These are phyloP conservation scores for Pterothamnion heteromorphum DNA, from an alignment of 31 red algal species.

Conservation along the genomic window DNA sequence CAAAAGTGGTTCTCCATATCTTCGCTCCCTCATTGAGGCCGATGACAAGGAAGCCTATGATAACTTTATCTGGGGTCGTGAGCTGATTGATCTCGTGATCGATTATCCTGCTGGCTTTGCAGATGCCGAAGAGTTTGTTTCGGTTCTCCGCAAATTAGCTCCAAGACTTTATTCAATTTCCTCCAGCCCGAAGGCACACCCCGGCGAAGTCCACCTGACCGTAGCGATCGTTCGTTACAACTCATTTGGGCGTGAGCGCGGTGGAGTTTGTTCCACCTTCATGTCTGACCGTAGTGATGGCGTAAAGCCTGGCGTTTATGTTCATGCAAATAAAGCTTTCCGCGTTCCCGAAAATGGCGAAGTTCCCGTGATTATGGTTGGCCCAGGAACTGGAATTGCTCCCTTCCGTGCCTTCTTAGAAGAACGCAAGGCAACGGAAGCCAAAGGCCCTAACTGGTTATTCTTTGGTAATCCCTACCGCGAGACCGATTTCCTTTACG, in stretches of 20 bases:
- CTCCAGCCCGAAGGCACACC: conserved; percentile 59
- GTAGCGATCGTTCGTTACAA: conserved; percentile 82
- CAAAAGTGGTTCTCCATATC: neutral
- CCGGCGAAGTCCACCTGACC: conserved; percentile 57
- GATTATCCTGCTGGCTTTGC: conserved; percentile 63
- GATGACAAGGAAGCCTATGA: neutral
- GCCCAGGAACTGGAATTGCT: conserved; percentile 94
- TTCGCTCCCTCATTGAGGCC: neutral
- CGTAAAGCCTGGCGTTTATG: conserved; percentile 59
- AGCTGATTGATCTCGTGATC: conserved; percentile 71
- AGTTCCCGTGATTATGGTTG: conserved; percentile 86
- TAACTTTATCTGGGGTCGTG: conserved; percentile 28
- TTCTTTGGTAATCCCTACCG: conserved; percentile 87
- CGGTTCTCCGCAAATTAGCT: conserved; percentile 58
- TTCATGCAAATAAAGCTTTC: conserved; percentile 73
- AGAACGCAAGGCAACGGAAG: conserved; percentile 53
- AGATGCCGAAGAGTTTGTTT: conserved; percentile 49
- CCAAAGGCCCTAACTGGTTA: conserved; percentile 67
- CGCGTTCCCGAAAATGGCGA: conserved; percentile 58
- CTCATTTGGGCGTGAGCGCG: conserved; percentile 53
- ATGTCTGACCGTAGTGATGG: conserved; percentile 63
- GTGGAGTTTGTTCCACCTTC: conserved; percentile 80
- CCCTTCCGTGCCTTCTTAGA: conserved; percentile 89
- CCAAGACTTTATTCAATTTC: conserved; percentile 95
- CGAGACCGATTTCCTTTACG: conserved; percentile 86